Evolutionary conservation across 495 filamentous ascomycete genomes (phyloP).

Genomic region (Platismatia glauca): DNA sequence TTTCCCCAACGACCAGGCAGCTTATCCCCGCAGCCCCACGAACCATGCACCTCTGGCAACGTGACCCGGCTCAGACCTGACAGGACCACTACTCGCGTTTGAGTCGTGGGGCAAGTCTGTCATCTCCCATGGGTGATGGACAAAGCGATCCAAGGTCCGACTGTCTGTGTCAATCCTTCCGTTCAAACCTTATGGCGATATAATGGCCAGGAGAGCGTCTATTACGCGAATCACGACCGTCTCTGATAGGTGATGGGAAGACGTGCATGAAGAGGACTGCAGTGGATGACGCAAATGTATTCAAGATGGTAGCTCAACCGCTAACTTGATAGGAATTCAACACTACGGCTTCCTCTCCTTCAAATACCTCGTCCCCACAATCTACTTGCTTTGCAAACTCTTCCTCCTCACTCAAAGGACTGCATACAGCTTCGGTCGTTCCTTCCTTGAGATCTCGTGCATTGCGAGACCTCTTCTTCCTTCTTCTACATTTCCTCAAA

Average conservation of each 20-base stretch:
- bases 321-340: background rate
- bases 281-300: background rate
- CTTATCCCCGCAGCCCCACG: background rate
- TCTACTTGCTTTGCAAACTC: background rate
- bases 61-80: background rate
- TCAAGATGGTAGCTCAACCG: background rate
- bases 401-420: background rate
- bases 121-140: background rate
- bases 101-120: background rate
- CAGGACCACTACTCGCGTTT: background rate
- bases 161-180: background rate
- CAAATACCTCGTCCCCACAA: background rate
- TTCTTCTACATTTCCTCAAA: background rate
- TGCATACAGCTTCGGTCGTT: background rate
- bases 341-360: background rate
- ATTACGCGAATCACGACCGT: background rate
- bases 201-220: background rate
- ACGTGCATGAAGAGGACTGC: background rate
- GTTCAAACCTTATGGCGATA: background rate
- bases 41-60: background rate
- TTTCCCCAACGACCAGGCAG: background rate
- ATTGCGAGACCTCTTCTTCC: background rate
- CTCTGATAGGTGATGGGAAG: background rate
- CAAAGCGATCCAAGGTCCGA: background rate
- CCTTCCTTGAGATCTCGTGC: background rate